Base-by-base conservation (phyloP, 176 grass and related monocot species). In the Bolboschoenus planiculmis region DNA sequence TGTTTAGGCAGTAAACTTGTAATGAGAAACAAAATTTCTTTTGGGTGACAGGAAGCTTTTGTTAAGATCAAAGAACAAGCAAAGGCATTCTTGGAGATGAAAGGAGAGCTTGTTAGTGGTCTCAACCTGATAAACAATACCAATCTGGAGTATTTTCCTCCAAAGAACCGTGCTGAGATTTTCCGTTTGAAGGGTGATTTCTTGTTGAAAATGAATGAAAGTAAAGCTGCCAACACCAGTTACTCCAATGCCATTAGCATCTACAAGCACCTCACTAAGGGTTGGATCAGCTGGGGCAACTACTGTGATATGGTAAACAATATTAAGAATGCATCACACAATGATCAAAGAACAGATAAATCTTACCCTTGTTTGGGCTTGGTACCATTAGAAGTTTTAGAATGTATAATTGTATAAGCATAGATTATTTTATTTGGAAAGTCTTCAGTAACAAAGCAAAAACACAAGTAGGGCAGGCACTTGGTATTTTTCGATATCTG, bases 221-320 rank as follows among this genome's bases (percentile, higher is more conserved):
- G 89, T 0, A 89, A 99, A 46, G 79, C 63, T 83, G 92, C 96
- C 50, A 99, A 99, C 23, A 50, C 85, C 80, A 83, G 73, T n/a
- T 99, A 95, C 87, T 99, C 96, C 9, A 91, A 88, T 83, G 96
- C 96, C 21, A 91, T 99, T 78, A 87, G 86, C 66, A 90, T 99
- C 73, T 91, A 87, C 82, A 99, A 99, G 74, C 96, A 99, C 89
- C 92, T 99, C 56, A 85, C 96, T 47, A 99, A 99, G 91, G 96
- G 92, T 26, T 99, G 96, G 96, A 99, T 99, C 84, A 99, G 96
- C 83, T 99, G 96, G 96, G 95, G 96, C 73, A 99, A 95, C 86
- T 95, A 99, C 55, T 99, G 96, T 80, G 92, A 99, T 86, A 99
- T 95, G 96, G 96, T 99, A 98, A 80, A 81, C 20, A n/a, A 42